Evolutionary conservation across 371 early-diverging fungal genomes (phyloP), one percentile per base, ranked within the genome.

Genomic region (Phascolomyces articulosus): DNA sequence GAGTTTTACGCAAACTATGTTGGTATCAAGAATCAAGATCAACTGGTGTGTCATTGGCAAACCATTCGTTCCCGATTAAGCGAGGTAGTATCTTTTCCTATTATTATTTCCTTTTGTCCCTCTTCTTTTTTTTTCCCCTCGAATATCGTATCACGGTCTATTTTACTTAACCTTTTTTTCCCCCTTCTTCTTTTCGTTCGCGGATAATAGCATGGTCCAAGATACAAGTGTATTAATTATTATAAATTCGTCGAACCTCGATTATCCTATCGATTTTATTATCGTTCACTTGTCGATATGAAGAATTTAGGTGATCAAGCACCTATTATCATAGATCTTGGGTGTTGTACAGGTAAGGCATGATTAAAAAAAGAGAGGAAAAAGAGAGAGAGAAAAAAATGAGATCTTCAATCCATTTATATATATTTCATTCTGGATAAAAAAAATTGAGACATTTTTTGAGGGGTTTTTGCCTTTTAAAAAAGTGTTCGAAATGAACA

Each of bases 271-370:
- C 68, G 82, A 24, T 81, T 81, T 60, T 81, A 72, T 57, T 81
- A 81, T 51, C 49, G 49, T 10, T 28, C 53, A 11, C 41, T 80
- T 2, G 40, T 81, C 44, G 66, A 68, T 24, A 23, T 67, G 27
- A 74, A 61, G 18, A 66, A 72, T 47, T 51, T 62, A 53, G 34
- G 49, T 13, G 48, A 58, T 11, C 47, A 63, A 40, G 48, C 47
- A 7, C 77, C 78, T 29, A 51, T 64, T 41, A 66, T 82, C 27
- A 44, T 82, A 16, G 82, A 82, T 27, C 68, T 82, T 59, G 82
- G 82, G 20, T 82, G 79, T 61, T 82, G 82, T 21, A 69, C 78
- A 66, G 82, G 82, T 78, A 70, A 44, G 16, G 16, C 16, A 3
- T n/a, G 41, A 18, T 13, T 0, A 44, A 44, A 58, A n/a, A 11